These are phyloP conservation scores for Naganishia kalamii DNA, from an alignment of 768 basidiomycete species.

Conservation along the genomic window DNA sequence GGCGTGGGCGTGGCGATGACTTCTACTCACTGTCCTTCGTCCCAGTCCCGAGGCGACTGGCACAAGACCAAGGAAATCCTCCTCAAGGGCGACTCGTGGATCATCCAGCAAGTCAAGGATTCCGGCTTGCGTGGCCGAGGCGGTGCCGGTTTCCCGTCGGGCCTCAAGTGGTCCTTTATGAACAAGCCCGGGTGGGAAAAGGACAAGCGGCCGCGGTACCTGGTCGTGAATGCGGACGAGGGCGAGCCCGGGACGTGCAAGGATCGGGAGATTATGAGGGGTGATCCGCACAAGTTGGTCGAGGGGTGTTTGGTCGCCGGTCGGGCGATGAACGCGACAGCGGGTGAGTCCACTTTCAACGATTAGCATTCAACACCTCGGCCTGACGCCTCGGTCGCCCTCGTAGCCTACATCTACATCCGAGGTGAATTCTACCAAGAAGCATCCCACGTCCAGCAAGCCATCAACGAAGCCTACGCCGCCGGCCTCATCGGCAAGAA, in stretches of 20 bases:
- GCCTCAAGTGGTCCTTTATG: slow-evolving; percentile 71
- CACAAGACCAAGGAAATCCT: slow-evolving; percentile 95
- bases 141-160: slow-evolving; percentile 93
- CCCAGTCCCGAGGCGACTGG: slow-evolving; percentile 75
- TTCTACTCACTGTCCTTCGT: neutral
- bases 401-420: slow-evolving; percentile 92
- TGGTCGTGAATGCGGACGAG: slow-evolving; percentile 97
- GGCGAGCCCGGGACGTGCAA: slow-evolving; percentile 99
- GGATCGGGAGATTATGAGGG: slow-evolving; percentile 94
- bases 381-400: neutral
- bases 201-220: slow-evolving; percentile 80
- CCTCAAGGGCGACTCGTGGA: slow-evolving; percentile 91
- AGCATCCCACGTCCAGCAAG: slow-evolving; percentile 86
- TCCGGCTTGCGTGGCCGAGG: slow-evolving; percentile 92
- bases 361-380: neutral
- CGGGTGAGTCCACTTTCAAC: slow-evolving; percentile 48
- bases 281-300: slow-evolving; percentile 95
- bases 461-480: slow-evolving; percentile 89
- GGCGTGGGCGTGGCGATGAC: neutral
- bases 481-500: slow-evolving; percentile 81
- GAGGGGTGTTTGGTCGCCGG: slow-evolving; percentile 97
- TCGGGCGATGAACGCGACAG: slow-evolving; percentile 91
- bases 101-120: slow-evolving; percentile 91
- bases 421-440: slow-evolving; percentile 98
- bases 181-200: slow-evolving; percentile 99